A percentile compares a stretch with the other conserved stretches of the same genome.
These are phyloP conservation scores for Ceratobasidium sp. DNA, from an alignment of 1,284 basidiomycete genomes.

Conservation along the genomic window DNA sequence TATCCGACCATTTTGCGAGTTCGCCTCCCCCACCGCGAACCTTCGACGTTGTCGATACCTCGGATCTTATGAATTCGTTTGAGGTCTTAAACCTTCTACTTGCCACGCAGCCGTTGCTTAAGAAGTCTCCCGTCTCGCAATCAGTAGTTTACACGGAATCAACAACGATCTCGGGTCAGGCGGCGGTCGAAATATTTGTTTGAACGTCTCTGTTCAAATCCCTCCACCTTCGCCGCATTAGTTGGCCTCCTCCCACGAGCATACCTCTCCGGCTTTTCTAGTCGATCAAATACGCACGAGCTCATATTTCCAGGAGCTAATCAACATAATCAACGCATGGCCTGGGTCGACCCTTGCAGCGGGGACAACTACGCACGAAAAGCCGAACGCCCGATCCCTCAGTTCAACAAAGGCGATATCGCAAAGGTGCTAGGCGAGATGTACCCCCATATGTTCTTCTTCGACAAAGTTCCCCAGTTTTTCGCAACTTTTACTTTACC, in stretches of 20 bases:
- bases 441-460: slow-evolving; percentile 20
- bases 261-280: slow-evolving; percentile 12
- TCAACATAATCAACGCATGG: slow-evolving; percentile 17
- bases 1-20: slow-evolving; percentile 54
- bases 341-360: not conserved
- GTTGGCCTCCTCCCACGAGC: slow-evolving; percentile 26
- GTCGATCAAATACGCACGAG: slow-evolving; percentile 17
- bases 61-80: slow-evolving; percentile 66
- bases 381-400: not conserved
- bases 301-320: not conserved
- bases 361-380: not conserved
- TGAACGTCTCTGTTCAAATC: slow-evolving; percentile 2
- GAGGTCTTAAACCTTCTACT: slow-evolving; percentile 49
- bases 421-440: slow-evolving; percentile 9
- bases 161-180: not conserved
- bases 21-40: slow-evolving; percentile 41
- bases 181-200: not conserved
- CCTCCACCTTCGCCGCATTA: slow-evolving; percentile 10
- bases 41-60: slow-evolving; percentile 70
- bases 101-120: slow-evolving; percentile 24
- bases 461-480: slow-evolving; percentile 6
- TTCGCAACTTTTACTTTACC: not conserved
- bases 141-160: slow-evolving; percentile 25
- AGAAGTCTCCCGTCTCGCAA: not conserved
- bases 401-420: slow-evolving; percentile 1